Base-by-base conservation (phyloP, 1,139 yeast genomes). In the Candida freyschussii region DNA sequence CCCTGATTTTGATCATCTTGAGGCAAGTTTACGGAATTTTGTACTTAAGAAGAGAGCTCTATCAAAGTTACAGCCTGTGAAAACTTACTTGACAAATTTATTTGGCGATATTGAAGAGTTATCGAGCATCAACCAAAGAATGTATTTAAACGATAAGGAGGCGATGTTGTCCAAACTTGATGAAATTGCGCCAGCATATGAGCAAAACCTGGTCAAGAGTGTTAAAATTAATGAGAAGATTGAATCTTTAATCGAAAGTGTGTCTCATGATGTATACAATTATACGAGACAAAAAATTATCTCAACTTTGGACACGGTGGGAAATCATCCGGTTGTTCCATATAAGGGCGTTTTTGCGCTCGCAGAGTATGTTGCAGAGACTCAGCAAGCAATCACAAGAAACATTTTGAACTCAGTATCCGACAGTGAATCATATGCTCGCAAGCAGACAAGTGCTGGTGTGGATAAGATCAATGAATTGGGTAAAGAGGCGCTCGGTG, bases 1-100 rank as follows among this genome's bases (percentile, higher is more conserved):
- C 26, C 86, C 87, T 1, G 80, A 85, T 49, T 89, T 91, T 55
- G 95, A 85, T 48, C 75, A 75, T 32, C 65, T 93, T 41, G 97
- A 93, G 52, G 80, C 83, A 7, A 79, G 95, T 1, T 65, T 93
- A 39, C 72, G 97, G 34, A 80, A 79, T 46, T 93, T 93, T 55
- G 79, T 93, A 6, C 67, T 93, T 24, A 95, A 89, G 46, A 91
- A 89, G 52, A 72, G 98, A 48, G 78, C 96, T 0, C 60, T 84
- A 13, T 87, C 97, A 0, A 93, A 93, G 56, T 65, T 93, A 16
- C 72, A 86, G 26, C 99, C 99, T 0, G 97, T 96, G 0, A 87
- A 89, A 54, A 87, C 81, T 15, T 93, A 83, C 50, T 61, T 91
- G 22, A 44, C 68, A 16, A 89, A 89, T 49, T 57, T 89, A 13